These are phyloP conservation scores for Xylaria sp. DNA, from an alignment of 2,329 filamentous ascomycete genomes.

Conservation along the genomic window DNA sequence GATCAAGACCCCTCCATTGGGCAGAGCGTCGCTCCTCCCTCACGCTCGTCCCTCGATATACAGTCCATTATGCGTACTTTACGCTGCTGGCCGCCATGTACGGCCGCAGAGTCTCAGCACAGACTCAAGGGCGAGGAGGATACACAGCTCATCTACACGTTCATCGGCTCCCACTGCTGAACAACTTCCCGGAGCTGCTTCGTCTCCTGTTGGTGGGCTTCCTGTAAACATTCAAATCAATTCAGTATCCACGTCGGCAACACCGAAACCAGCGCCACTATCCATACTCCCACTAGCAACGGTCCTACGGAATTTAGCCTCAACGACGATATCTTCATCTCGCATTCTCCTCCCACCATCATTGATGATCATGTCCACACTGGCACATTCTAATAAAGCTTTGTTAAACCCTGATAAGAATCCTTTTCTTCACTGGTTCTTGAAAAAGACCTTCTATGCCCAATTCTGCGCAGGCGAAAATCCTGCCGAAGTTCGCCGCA, in stretches of 20 bases:
- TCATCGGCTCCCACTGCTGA: conserved; percentile 41
- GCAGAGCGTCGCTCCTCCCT: conserved; percentile 43
- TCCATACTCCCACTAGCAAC: conserved; percentile 73
- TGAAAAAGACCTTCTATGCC: conserved; percentile 87
- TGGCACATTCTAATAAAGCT: conserved; percentile 75
- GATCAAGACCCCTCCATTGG: conserved; percentile 40
- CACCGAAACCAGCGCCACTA: conserved; percentile 57
- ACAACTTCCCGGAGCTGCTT: conserved; percentile 35
- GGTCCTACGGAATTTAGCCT: conserved; percentile 75
- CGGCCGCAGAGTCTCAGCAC: conserved; percentile 33
- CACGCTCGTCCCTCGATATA: conserved; percentile 38
- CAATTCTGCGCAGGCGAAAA: conserved; percentile 92
- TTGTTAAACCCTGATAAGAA: conserved; percentile 81
- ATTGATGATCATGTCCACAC: conserved; percentile 71
- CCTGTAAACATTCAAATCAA: conserved; percentile 35
- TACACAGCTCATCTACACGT: conserved; percentile 43
- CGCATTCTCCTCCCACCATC: conserved; percentile 76
- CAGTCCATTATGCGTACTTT: conserved; percentile 39
- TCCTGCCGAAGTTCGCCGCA: conserved; percentile 72
- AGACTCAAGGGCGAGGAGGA: conserved; percentile 39
- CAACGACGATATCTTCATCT: conserved; percentile 77
- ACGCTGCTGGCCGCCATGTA: conserved; percentile 38
- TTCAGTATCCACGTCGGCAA: conserved; percentile 39
- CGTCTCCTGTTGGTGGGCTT: conserved; percentile 36
- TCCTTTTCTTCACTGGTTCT: conserved; percentile 72